These are phyloP conservation scores for Calamus simplicifolius DNA, from an alignment of 176 grass and related monocot species.

Conservation along the genomic window DNA sequence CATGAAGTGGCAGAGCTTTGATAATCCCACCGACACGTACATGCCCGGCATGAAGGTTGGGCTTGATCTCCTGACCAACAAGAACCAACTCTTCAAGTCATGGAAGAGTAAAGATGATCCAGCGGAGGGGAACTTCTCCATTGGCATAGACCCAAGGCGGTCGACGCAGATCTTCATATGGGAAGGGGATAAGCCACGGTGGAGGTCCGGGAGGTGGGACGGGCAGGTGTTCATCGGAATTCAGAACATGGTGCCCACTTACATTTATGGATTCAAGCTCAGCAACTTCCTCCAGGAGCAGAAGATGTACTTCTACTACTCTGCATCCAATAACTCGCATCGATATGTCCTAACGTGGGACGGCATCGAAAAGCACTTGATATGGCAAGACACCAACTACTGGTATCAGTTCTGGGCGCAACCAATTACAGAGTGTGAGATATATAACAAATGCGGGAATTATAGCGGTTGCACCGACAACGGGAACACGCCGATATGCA, in stretches of 20 bases:
- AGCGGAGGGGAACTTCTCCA: conserved; percentile 36
- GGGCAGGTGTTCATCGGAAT: conserved; percentile 40
- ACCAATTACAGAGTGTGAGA: conserved; percentile 43
- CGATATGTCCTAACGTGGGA: conserved; percentile 25
- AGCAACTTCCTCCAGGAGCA: conserved; percentile 31
- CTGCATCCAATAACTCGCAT: conserved; percentile 24
- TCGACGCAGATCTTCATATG: conserved; percentile 70
- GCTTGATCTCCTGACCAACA: conserved; percentile 19
- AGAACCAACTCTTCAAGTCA: conserved; percentile 33
- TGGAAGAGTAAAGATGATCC: conserved; percentile 48
- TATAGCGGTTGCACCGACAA: conserved; percentile 33
- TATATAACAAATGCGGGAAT: conserved; percentile 57
- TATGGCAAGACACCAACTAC: conserved; percentile 7
- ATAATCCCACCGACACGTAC: conserved; percentile 50
- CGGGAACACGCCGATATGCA: conserved; percentile 24
- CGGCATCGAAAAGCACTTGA: conserved; percentile 21
- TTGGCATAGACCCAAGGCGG: conserved; percentile 40
- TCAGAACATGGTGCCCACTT: conserved; percentile 30
- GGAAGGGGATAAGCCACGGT: conserved; percentile 17
- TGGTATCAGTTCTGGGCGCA: conserved; percentile 31
- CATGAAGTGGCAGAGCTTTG: conserved; percentile 44
- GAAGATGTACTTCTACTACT: conserved; percentile 51
- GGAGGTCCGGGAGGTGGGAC: conserved; percentile 42
- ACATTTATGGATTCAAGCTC: conserved; percentile 38
- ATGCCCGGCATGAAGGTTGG: conserved; percentile 47